These are phyloP conservation scores for Papiliotrema laurentii DNA, from an alignment of 1,284 basidiomycete species.

Conservation along the genomic window DNA sequence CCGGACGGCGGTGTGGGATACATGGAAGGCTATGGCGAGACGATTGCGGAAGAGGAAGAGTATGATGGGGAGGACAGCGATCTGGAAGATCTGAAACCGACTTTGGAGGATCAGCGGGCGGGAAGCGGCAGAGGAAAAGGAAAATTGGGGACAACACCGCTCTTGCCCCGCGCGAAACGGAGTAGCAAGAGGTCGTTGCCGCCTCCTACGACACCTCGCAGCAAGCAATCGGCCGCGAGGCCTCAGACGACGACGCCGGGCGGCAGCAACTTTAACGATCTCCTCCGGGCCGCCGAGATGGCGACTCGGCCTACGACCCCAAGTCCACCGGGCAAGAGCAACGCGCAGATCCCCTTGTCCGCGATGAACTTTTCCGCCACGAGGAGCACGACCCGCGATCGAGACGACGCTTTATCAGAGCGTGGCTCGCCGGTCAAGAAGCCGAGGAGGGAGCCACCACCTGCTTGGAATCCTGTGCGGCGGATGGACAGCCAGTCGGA, in stretches of 20 bases:
- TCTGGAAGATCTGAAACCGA: slow-evolving; percentile 16
- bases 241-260: slow-evolving; percentile 42
- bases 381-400: slow-evolving; percentile 23
- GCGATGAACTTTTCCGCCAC: slow-evolving; percentile 26
- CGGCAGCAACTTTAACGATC: slow-evolving; percentile 40
- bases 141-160: slow-evolving; percentile 15
- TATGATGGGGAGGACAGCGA: slow-evolving; percentile 24
- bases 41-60: slow-evolving; percentile 13
- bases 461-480: neutral
- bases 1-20: slow-evolving; percentile 43
- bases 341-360: slow-evolving; percentile 13
- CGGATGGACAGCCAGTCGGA: neutral
- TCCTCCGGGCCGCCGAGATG: slow-evolving; percentile 42
- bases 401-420: slow-evolving; percentile 20
- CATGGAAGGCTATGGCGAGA: slow-evolving; percentile 40
- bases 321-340: slow-evolving; percentile 14
- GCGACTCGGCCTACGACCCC: slow-evolving; percentile 38
- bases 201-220: slow-evolving; percentile 26
- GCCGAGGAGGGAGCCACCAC: slow-evolving; percentile 5
- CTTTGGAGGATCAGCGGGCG: slow-evolving; percentile 6
- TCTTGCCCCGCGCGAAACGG: slow-evolving; percentile 29
- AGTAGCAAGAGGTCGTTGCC: slow-evolving; percentile 19
- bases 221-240: slow-evolving; percentile 5
- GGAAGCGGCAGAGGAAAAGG: slow-evolving; percentile 3
- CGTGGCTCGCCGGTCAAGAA: slow-evolving; percentile 29